Evolutionary conservation across 352 stramenopile species (phyloP), one percentile per base, ranked within the genome.

Genomic region (Pythium coloratum): DNA sequence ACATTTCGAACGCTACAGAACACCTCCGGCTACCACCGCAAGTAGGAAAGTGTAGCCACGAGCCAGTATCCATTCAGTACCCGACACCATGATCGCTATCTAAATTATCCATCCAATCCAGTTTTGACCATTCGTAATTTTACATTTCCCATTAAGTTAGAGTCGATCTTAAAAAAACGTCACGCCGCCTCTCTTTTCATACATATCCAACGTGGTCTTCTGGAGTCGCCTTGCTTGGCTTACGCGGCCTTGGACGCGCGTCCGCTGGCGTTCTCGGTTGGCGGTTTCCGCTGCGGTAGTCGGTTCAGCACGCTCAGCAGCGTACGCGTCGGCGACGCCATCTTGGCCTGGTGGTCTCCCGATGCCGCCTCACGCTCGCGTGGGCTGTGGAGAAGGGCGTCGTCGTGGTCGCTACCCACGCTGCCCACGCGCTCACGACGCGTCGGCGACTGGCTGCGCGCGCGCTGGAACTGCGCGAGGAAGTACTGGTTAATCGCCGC

Each of bases 401-500:
- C 62, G 3, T 68, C 62, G 2, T 57, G 42, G 32, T 68, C 62
- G 32, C 62, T 68, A 7, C 62, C 62, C 14, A 62, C 26, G n/a
- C 40, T 47, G 40, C 40, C 40, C 44, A 51, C 28, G 16, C 62
- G 62, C 36, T 61, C 58, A 51, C 51, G 66, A 30, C 53, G 53
- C 20, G 18, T 59, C 36, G 56, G 57, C 50, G 66, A 67, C 33
- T 63, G 66, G 34, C 56, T 64, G 8, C 66, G 51, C 28, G 66
- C 66, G 46, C 60, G 66, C 60, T 68, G 59, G 60, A 72, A 72
- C 40, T 72, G 66, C 47, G 60, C 54, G 59, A 62, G 68, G 42
- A 72, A 72, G 55, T 72, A 72, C 38, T 68, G 66, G 40, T 72
- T 72, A 24, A 72, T 68, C 33, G 66, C 66, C 24, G 66, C 59